Evolutionary conservation across 2,329 filamentous ascomycete species (phyloP), one percentile per base, ranked within the genome.

Genomic region (Fusarium domesticum): DNA sequence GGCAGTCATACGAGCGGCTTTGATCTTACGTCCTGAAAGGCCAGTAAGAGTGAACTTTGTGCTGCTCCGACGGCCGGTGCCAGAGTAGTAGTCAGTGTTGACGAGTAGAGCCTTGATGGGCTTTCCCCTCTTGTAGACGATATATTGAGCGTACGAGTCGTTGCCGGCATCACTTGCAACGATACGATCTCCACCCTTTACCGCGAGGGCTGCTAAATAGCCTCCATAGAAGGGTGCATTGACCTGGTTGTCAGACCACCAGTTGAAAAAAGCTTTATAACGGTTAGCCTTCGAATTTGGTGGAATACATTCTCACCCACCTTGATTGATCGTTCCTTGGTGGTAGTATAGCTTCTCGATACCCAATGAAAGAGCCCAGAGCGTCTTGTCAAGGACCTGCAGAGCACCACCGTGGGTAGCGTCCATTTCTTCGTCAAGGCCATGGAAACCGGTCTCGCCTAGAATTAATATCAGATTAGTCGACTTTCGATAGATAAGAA

Each of bases 171-270:
- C 76, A 15, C 78, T 60, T 1, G 70, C 67, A 0, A 72, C 68
- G 37, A 78, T 60, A 34, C 69, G 57, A n/a, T 65, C 58, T 0
- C 69, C 72, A 1, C 67, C 64, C 2, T 72, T 70, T 19, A 77
- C 56, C n/a, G 71, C 67, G 2, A 70, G 67, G 2, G 74, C 73
- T 3, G 70, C 70, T n/a, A 53, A 51, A 36, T 72, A 73, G 1
- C 74, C 75, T 4, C 75, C 75, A 43, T 75, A 77, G 54, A 77
- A 79, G 0, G 76, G 74, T 0, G 72, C n/a, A n/a, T n/a, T n/a
- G n/a, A n/a, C n/a, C n/a, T n/a, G n/a, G n/a, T n/a, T n/a, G n/a
- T n/a, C n/a, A n/a, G n/a, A n/a, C n/a, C n/a, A n/a, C n/a, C n/a
- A n/a, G n/a, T n/a, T n/a, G n/a, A n/a, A n/a, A n/a, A n/a, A n/a